Conservation (phyloP, 768 basidiomycete species). For the Suillus brevipes region DNA sequence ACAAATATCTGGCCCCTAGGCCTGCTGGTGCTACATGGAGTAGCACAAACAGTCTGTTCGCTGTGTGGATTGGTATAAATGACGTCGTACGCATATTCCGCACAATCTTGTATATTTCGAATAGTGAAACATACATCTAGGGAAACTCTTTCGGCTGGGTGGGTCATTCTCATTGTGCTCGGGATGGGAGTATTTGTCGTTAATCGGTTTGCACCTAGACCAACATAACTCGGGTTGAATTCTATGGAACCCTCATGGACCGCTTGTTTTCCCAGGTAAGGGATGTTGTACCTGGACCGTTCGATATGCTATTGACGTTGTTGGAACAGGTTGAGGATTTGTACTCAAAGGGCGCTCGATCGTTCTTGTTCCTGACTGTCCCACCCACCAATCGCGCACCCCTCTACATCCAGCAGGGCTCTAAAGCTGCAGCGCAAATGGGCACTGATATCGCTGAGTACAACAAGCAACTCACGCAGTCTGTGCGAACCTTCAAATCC, state of each 20-base stretch:
- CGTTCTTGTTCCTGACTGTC: conserved; percentile 64
- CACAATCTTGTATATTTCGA: not conserved
- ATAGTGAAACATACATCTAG: not conserved
- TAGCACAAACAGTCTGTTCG: conserved; percentile 57
- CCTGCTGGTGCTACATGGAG: conserved; percentile 58
- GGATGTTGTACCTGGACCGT: not conserved
- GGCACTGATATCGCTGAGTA: conserved; percentile 44
- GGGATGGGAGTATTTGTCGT: not conserved
- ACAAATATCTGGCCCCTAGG: conserved; percentile 45
- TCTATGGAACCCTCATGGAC: conserved; percentile 27
- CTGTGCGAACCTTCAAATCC: conserved; percentile 40
- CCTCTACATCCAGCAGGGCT: conserved; percentile 46
- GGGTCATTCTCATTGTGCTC: not conserved
- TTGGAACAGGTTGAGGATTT: conserved; percentile 21
- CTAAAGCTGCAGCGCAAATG: conserved; percentile 27
- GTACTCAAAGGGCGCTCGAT: conserved; percentile 49
- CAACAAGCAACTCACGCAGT: conserved; percentile 46
- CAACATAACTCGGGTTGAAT: conserved; percentile 23
- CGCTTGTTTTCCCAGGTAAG: conserved; percentile 31
- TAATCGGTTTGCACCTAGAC: conserved; percentile 15
- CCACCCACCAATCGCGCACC: conserved; percentile 60
- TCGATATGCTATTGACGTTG: not conserved
- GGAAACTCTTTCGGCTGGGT: conserved; percentile 21
- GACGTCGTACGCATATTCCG: conserved; percentile 43
- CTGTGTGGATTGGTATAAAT: conserved; percentile 73